These are phyloP conservation scores for Sporothrix pallida DNA, from an alignment of 2,329 filamentous ascomycete genomes.

Conservation along the genomic window DNA sequence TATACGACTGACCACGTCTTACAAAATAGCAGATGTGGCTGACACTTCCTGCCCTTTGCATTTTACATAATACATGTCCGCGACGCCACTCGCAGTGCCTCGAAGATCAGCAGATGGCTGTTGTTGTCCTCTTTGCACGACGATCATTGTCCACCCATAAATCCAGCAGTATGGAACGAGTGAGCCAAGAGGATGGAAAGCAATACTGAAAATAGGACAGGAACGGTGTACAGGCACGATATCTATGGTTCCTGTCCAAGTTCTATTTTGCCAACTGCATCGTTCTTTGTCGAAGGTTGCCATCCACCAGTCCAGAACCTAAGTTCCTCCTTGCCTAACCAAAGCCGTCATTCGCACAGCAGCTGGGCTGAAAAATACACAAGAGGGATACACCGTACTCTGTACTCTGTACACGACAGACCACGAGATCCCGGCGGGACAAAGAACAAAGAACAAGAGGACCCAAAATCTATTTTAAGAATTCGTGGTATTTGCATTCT, in stretches of 20 bases:
- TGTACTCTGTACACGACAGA: not conserved
- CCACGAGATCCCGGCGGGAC: not conserved
- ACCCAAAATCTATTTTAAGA: not conserved
- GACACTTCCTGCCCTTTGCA: not conserved
- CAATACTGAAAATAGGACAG: no score
- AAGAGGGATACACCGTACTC: no score
- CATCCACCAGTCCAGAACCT: not conserved
- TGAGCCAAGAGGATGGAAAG: no score
- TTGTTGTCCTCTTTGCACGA: no score
- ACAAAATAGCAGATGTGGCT: not conserved
- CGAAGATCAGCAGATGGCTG: not conserved
- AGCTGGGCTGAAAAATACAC: not conserved
- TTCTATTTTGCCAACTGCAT: no score
- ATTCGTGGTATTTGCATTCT: not conserved
- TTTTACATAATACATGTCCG: no score
- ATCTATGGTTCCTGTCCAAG: no score
- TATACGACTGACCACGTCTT: not conserved
- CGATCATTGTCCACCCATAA: no score
- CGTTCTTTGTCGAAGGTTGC: no score
- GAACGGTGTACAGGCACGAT: no score
- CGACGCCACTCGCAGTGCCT: not conserved
- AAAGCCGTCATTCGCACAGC: not conserved
- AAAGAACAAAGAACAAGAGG: not conserved
- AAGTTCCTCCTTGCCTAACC: not conserved
- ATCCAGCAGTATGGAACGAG: no score